phyloP scores from a whole-genome alignment of 140 eudicot species.

The Oenanthe javanica region DNA sequence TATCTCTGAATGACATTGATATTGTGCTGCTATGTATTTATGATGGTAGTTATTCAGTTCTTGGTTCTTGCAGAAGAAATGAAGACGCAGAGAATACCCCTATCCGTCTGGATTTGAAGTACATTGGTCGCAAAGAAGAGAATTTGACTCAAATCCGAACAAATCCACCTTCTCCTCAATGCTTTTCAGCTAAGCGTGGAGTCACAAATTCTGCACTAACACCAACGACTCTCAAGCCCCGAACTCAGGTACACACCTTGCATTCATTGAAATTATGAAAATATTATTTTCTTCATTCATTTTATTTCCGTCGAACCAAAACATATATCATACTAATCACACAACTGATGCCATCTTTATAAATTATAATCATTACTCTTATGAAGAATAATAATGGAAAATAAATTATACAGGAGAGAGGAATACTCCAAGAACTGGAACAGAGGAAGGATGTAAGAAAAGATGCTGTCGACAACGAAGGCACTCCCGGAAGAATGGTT shows the following conservation, averaged over 20 bases:
- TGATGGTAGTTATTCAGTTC: not conserved
- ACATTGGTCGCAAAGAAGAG: conserved; percentile 30
- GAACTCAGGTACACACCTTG: conserved; percentile 34
- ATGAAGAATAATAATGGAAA: not conserved
- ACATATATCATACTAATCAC: not conserved
- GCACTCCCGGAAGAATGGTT: conserved; percentile 4
- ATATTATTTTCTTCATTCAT: not conserved
- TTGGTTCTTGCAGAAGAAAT: conserved; percentile 35
- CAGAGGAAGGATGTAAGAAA: conserved; percentile 18
- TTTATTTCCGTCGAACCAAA: not conserved
- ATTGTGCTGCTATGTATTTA: not conserved
- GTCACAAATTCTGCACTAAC: conserved; percentile 32
- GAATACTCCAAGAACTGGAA: conserved; percentile 33
- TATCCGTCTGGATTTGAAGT: conserved; percentile 43
- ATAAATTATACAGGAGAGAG: conserved; percentile 33
- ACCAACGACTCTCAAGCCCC: conserved; percentile 34
- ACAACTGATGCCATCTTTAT: not conserved
- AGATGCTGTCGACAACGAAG: conserved; percentile 10
- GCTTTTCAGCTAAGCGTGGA: conserved; percentile 37
- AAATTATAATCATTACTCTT: not conserved
- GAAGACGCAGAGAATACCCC: conserved; percentile 67
- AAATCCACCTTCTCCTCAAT: conserved; percentile 54
- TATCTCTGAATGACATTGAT: not conserved
- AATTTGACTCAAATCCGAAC: conserved; percentile 59
- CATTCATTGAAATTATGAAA: not conserved